A percentile compares a stretch with the other conserved stretches of the same genome.
These are phyloP conservation scores for Mucor saturninus DNA, from an alignment of 371 early-diverging fungal species.

Conservation along the genomic window DNA sequence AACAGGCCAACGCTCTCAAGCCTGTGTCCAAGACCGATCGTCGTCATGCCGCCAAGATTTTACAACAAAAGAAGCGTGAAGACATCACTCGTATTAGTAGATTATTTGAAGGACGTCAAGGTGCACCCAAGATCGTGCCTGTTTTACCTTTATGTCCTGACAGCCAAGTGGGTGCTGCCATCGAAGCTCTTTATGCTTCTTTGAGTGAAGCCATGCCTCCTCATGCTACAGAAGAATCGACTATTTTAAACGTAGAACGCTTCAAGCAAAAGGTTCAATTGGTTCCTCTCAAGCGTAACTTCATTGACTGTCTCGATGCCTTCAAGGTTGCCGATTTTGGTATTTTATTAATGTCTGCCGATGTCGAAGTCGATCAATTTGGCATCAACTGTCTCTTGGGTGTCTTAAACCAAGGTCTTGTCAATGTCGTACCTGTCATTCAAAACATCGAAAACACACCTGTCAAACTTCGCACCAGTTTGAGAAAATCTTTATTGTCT, in stretches of 20 bases:
- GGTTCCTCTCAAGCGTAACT: conserved; percentile 66
- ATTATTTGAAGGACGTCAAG: conserved; percentile 82
- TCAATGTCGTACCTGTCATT: conserved; percentile 72
- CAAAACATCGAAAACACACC: conserved; percentile 71
- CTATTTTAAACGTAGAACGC: conserved; percentile 54
- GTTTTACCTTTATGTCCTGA: conserved; percentile 85
- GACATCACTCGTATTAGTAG: conserved; percentile 71
- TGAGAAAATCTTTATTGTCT: conserved; percentile 81
- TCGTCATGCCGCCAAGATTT: conserved; percentile 78
- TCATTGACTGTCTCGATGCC: conserved; percentile 77
- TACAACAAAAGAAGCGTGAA: conserved; percentile 84
- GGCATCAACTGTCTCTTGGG: conserved; percentile 82
- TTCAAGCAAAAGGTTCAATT: conserved; percentile 91
- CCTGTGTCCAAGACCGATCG: conserved; percentile 76
- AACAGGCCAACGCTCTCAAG: conserved; percentile 51
- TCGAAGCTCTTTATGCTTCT: conserved; percentile 58
- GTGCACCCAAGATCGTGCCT: conserved; percentile 87
- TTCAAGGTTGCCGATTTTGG: conserved; percentile 91
- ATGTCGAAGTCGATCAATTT: conserved; percentile 92
- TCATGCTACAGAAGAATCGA: conserved; percentile 23
- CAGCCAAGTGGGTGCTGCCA: conserved; percentile 57
- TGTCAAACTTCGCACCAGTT: conserved; percentile 71
- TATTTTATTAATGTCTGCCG: conserved; percentile 84
- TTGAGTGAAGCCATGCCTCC: conserved; percentile 56
- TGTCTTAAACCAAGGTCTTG: conserved; percentile 88